Evolutionary conservation across 2,329 filamentous ascomycete genomes (phyloP).

Genomic region (Aulographum hederae): DNA sequence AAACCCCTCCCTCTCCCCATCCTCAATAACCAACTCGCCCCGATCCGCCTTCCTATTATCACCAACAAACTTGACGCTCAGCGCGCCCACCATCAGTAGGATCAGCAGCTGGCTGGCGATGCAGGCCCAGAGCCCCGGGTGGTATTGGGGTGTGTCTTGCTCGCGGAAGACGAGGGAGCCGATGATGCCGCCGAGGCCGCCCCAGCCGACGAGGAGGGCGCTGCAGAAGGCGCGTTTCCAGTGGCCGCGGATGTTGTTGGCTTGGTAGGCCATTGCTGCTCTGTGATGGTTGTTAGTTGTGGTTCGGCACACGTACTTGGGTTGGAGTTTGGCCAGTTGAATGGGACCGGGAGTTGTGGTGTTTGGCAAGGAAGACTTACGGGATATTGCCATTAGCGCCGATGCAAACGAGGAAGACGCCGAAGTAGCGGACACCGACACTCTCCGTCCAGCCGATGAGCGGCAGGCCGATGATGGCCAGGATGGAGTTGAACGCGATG

Average conservation of each 20-base stretch:
- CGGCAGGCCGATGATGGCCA: conserved; percentile 44
- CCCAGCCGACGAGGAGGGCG: conserved; percentile 57
- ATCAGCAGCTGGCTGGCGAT: conserved; percentile 19
- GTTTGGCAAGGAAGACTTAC: conserved; percentile 29
- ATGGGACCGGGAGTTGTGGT: no score
- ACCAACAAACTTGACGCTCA: conserved; percentile 14
- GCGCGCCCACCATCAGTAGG: conserved; percentile 14
- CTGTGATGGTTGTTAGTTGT: no score
- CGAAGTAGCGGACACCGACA: conserved; percentile 47
- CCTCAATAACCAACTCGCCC: conserved; percentile 23
- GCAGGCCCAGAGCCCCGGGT: conserved; percentile 19
- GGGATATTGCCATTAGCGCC: conserved; percentile 67
- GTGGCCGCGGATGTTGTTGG: conserved; percentile 74
- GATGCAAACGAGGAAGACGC: conserved; percentile 57
- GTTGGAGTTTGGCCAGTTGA: no score
- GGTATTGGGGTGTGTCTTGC: conserved; percentile 18
- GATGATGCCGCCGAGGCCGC: conserved; percentile 62
- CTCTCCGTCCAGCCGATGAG: conserved; percentile 50
- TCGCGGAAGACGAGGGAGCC: conserved; percentile 55
- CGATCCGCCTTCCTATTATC: conserved; percentile 20
- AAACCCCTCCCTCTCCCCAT: conserved; percentile 15
- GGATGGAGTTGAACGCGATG: conserved; percentile 45
- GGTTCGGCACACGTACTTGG: no score
- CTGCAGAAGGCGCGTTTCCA: conserved; percentile 74
- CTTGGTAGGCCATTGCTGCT: conserved; percentile 41